Conservation (phyloP, 2,329 filamentous ascomycete species). For the Xylaria multiplex region DNA sequence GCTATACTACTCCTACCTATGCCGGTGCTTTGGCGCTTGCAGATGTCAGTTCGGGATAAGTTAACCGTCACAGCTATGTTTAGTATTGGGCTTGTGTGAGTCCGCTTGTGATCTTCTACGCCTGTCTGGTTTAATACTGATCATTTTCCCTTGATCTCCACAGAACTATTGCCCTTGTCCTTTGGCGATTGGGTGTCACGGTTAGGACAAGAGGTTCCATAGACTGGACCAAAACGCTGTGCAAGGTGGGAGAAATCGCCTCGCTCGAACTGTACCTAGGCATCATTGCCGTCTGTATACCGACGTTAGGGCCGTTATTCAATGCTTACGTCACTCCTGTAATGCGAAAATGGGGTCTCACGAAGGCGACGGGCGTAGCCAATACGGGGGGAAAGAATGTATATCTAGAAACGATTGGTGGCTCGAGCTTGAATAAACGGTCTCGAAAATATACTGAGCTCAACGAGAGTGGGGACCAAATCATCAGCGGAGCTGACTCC, state of each 20-base stretch:
- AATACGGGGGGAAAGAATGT: not conserved
- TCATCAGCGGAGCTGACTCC: conserved; percentile 18
- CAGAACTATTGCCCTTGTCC: conserved; percentile 53
- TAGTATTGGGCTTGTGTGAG: conserved; percentile 48
- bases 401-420: conserved; percentile 25
- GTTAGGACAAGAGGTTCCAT: conserved; percentile 34
- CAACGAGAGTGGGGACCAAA: conserved; percentile 28
- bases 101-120: conserved; percentile 15
- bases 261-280: conserved; percentile 54
- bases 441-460: conserved; percentile 20
- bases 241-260: conserved; percentile 51
- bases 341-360: conserved; percentile 8
- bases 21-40: conserved; percentile 55
- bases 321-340: conserved; percentile 29
- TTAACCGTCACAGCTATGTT: conserved; percentile 49
- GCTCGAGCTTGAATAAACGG: conserved; percentile 14
- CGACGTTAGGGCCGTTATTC: conserved; percentile 55
- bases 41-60: conserved; percentile 53
- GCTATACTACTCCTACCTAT: conserved; percentile 55
- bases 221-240: conserved; percentile 41
- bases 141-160: not conserved
- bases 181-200: conserved; percentile 50
- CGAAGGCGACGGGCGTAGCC: not conserved
- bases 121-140: not conserved
- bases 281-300: conserved; percentile 56